Evolutionary conservation across 2,329 filamentous ascomycete species (phyloP).

Genomic region (Colletotrichum incanum): DNA sequence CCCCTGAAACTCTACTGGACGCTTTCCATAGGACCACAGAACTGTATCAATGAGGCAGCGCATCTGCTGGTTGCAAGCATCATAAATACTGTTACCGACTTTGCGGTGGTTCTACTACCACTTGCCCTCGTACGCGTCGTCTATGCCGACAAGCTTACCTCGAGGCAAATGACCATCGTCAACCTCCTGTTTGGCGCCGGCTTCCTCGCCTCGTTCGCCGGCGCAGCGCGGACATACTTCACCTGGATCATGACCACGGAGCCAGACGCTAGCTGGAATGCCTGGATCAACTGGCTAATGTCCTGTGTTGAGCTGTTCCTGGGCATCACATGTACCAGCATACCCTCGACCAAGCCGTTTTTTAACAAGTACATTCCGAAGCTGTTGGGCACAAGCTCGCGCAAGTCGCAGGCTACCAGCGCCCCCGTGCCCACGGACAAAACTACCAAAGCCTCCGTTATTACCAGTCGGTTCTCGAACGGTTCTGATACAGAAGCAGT

Average conservation of each 20-base stretch:
- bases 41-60: slow-evolving; percentile 65
- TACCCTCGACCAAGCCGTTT: slow-evolving; percentile 62
- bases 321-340: slow-evolving; percentile 62
- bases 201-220: slow-evolving; percentile 60
- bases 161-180: slow-evolving; percentile 62
- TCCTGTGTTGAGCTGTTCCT: slow-evolving; percentile 59
- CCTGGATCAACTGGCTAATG: slow-evolving; percentile 54
- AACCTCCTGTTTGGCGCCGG: slow-evolving; percentile 66
- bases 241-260: slow-evolving; percentile 51
- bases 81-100: slow-evolving; percentile 73
- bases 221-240: slow-evolving; percentile 56
- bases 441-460: slow-evolving; percentile 16
- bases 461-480: slow-evolving; percentile 19
- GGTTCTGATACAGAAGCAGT: slow-evolving; percentile 1
- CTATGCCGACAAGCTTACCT: slow-evolving; percentile 58
- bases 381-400: slow-evolving; percentile 44
- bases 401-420: not conserved
- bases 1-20: slow-evolving; percentile 58
- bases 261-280: slow-evolving; percentile 55
- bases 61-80: slow-evolving; percentile 70
- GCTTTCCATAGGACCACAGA: slow-evolving; percentile 49
- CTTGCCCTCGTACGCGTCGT: slow-evolving; percentile 59
- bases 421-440: slow-evolving; percentile 13
- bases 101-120: slow-evolving; percentile 68
- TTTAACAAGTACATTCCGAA: slow-evolving; percentile 56